A percentile compares a stretch with the other conserved stretches of the same genome.
Evolutionary conservation across 2,329 filamentous ascomycete genomes (phyloP).

Genomic region (Fusarium kyushuense): DNA sequence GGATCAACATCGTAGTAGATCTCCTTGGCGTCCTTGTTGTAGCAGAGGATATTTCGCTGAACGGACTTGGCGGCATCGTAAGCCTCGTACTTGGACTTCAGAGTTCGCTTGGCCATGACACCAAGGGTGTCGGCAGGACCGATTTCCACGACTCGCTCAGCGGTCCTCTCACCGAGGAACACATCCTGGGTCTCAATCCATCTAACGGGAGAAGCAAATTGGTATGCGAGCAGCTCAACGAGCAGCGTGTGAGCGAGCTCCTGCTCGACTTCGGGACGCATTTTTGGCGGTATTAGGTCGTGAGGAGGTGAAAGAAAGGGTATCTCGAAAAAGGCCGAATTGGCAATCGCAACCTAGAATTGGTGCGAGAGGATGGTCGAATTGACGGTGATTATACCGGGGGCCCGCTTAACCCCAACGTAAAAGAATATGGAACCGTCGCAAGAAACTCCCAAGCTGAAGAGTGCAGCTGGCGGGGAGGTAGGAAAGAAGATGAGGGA

Average conservation of each 20-base stretch:
- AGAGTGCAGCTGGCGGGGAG: slow-evolving; percentile 45
- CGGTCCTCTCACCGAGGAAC: slow-evolving; percentile 93
- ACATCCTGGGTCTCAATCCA: slow-evolving; percentile 99
- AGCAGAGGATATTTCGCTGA: slow-evolving; percentile 97
- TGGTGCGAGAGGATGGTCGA: slow-evolving; percentile 43
- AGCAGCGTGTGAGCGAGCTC: slow-evolving; percentile 98
- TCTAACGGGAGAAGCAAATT: slow-evolving; percentile 97
- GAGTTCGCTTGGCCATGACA: slow-evolving; percentile 95
- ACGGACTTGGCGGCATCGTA: slow-evolving; percentile 97
- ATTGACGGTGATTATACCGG: slow-evolving; percentile 43
- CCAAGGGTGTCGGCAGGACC: slow-evolving; percentile 96
- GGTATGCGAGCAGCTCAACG: slow-evolving; percentile 98
- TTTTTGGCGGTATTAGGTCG: slow-evolving; percentile 62
- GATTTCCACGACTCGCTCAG: slow-evolving; percentile 97
- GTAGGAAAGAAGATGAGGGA: slow-evolving; percentile 28
- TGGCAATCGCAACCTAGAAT: slow-evolving; percentile 44
- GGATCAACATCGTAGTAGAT: slow-evolving; percentile 99
- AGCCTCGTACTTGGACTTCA: slow-evolving; percentile 97
- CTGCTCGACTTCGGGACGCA: slow-evolving; percentile 99
- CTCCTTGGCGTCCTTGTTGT: slow-evolving; percentile 99
- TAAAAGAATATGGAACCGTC: slow-evolving; percentile 44
- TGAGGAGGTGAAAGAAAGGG: slow-evolving; percentile 46
- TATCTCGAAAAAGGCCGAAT: slow-evolving; percentile 49
- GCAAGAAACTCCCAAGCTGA: slow-evolving; percentile 45
- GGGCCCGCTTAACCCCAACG: slow-evolving; percentile 48